phyloP scores from a whole-genome alignment of 2,329 filamentous ascomycete genomes.

The Trichoderma semiorbis region DNA sequence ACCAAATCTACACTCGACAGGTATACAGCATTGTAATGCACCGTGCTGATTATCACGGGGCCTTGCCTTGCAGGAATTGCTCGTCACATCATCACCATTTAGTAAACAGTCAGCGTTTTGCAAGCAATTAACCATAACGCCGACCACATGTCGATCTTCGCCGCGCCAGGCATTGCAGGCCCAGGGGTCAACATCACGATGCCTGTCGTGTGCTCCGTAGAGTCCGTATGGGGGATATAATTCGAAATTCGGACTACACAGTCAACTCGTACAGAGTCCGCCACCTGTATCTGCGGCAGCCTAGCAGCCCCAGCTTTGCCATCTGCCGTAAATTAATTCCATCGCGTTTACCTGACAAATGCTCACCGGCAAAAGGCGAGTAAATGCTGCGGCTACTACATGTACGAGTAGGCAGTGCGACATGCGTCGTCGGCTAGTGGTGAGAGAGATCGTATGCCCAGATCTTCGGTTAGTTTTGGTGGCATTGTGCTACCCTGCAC shows the following conservation, averaged over 20 bases:
- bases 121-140: slow-evolving; percentile 4
- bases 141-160: slow-evolving; percentile 4
- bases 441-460: not conserved
- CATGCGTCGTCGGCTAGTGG: not conserved
- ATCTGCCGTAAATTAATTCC: not conserved
- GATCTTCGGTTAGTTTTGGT: not conserved
- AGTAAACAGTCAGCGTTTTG: not conserved
- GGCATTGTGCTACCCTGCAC: not conserved
- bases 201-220: not conserved
- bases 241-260: no score
- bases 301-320: not conserved
- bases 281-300: not conserved
- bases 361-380: not conserved
- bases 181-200: not conserved
- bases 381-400: not conserved
- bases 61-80: not conserved
- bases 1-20: not conserved
- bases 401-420: not conserved
- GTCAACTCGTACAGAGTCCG: not conserved
- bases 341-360: not conserved
- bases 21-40: not conserved
- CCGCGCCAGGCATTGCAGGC: not conserved
- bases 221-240: not conserved
- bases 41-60: not conserved
- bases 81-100: not conserved